These are phyloP conservation scores for Alternaria triticimaculans DNA, from an alignment of 2,329 filamentous ascomycete species.

Conservation along the genomic window DNA sequence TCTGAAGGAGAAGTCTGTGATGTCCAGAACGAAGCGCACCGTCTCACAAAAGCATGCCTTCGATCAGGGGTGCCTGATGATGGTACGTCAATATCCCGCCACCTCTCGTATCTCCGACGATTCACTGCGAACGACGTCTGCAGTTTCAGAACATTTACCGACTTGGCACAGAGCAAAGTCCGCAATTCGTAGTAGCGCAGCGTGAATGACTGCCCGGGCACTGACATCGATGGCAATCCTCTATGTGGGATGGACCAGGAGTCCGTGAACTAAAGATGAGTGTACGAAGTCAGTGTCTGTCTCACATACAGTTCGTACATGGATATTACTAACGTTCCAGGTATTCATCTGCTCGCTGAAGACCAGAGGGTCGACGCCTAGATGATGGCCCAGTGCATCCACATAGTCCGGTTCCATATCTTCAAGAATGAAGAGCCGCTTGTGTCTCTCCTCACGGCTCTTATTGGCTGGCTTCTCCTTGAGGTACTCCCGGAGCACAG, in stretches of 20 bases:
- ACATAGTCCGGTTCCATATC: conserved; percentile 28
- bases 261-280: conserved; percentile 14
- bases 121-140: neutral
- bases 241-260: conserved; percentile 23
- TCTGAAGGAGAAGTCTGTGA: neutral
- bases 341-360: conserved; percentile 33
- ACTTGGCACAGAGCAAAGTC: neutral
- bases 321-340: conserved; percentile 14
- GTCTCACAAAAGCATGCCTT: conserved; percentile 22
- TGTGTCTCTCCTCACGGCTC: neutral
- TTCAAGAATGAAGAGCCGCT: conserved; percentile 29
- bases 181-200: conserved; percentile 11
- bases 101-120: conserved; percentile 2
- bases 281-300: too few species aligned
- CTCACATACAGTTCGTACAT: too few species aligned
- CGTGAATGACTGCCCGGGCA: conserved; percentile 20
- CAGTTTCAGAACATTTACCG: neutral
- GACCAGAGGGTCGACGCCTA: conserved; percentile 26
- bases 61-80: conserved; percentile 8
- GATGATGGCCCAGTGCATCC: conserved; percentile 21
- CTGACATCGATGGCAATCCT: conserved; percentile 22
- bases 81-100: conserved; percentile 23
- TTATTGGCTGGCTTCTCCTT: neutral
- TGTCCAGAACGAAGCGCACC: conserved; percentile 30
- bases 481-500: neutral